Percentiles rank a stretch among this genome's conserved stretches.
Evolutionary conservation across 1,139 yeast species (phyloP).

Genomic region (Candida anutae): DNA sequence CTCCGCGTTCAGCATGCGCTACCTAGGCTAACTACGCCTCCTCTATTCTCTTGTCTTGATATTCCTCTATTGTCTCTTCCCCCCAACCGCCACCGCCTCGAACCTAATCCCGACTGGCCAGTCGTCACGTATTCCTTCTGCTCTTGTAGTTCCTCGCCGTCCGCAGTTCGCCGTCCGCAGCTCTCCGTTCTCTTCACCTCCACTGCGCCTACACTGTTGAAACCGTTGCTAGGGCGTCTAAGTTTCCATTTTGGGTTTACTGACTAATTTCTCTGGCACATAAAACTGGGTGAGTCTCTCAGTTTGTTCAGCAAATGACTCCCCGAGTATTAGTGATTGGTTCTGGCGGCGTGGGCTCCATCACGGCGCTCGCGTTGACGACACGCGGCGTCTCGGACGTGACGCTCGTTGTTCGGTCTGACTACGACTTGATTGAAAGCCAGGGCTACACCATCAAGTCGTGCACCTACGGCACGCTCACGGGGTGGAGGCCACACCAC

Average conservation of each 20-base stretch:
- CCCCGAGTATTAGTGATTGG: constrained; percentile 36
- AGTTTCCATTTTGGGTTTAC: neutral
- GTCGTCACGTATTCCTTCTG: too few species aligned
- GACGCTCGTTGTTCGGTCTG: constrained; percentile 60
- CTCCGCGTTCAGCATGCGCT: too few species aligned
- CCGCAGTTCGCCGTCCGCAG: neutral
- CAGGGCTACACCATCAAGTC: constrained; percentile 58
- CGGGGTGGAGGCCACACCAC: constrained; percentile 47
- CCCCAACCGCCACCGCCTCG: too few species aligned
- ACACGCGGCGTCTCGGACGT: constrained; percentile 23
- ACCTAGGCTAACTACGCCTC: too few species aligned
- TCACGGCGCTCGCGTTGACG: constrained; percentile 13
- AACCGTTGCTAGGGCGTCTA: neutral
- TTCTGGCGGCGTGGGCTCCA: constrained; percentile 28
- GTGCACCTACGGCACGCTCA: constrained; percentile 49
- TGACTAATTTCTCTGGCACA: neutral
- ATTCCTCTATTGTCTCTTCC: too few species aligned
- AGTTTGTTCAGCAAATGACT: too few species aligned
- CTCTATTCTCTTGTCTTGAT: too few species aligned
- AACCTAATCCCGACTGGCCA: too few species aligned
- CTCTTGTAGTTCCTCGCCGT: neutral
- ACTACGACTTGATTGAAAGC: constrained; percentile 43
- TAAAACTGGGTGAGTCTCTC: constrained; percentile 1
- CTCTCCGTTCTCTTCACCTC: neutral
- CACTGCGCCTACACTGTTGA: neutral